phyloP scores from a whole-genome alignment of 2,329 filamentous ascomycete species.

The Hyphodiscus sp. region DNA sequence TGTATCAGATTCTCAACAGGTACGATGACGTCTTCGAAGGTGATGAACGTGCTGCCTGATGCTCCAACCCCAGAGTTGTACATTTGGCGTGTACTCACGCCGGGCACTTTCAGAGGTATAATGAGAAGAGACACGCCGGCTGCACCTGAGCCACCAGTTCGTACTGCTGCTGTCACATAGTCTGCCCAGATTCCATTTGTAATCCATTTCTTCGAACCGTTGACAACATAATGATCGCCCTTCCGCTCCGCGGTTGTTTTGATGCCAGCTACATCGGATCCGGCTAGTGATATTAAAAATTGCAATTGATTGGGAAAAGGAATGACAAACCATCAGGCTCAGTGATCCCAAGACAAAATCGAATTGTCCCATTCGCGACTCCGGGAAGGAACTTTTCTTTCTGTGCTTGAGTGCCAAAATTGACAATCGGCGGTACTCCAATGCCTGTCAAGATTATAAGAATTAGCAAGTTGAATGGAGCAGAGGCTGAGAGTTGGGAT shows the following conservation, averaged over 20 bases:
- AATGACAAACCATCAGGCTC: conserved; percentile 45
- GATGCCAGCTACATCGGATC: conserved; percentile 59
- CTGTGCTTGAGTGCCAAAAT: conserved; percentile 54
- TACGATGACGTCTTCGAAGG: conserved; percentile 49
- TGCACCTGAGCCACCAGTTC: conserved; percentile 48
- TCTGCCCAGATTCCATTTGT: conserved; percentile 55
- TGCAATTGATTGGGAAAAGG: conserved; percentile 36
- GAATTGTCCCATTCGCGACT: conserved; percentile 50
- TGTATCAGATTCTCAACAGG: conserved; percentile 48
- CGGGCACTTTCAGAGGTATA: conserved; percentile 43
- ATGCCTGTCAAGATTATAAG: conserved; percentile 35
- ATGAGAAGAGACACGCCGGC: conserved; percentile 51
- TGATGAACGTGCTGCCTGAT: conserved; percentile 49
- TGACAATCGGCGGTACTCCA: conserved; percentile 57
- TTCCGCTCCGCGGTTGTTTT: conserved; percentile 50
- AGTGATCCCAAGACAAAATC: conserved; percentile 59
- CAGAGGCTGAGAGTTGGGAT: too few relatives aligned
- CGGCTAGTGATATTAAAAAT: conserved; percentile 33
- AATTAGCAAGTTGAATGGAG: too few relatives aligned
- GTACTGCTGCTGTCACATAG: conserved; percentile 55
- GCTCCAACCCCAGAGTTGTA: conserved; percentile 61
- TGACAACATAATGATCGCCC: conserved; percentile 52
- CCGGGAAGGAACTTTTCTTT: conserved; percentile 52
- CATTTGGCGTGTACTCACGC: conserved; percentile 49
- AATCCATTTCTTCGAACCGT: conserved; percentile 64